Conservation (phyloP, 2,329 filamentous ascomycete genomes). For the Grosmannia serpens region DNA sequence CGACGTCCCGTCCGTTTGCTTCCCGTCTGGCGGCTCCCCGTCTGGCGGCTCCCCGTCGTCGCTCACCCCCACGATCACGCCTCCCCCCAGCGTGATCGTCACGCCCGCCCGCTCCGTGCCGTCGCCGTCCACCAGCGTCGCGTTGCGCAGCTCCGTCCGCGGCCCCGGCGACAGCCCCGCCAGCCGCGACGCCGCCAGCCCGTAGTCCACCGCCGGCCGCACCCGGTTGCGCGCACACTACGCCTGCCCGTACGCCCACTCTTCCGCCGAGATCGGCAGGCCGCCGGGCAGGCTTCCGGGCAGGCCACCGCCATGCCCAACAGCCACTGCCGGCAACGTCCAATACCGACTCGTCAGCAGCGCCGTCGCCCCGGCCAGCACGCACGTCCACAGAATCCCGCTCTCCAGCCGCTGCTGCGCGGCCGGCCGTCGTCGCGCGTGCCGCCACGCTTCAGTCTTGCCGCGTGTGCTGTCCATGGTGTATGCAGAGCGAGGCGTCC, state of each 20-base stretch:
- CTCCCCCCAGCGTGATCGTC: neutral
- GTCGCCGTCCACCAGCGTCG: slow-evolving; percentile 3
- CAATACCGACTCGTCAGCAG: neutral
- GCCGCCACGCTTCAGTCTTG: neutral
- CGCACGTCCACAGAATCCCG: neutral
- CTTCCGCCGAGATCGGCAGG: neutral
- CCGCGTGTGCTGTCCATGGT: no score
- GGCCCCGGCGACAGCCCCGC: neutral
- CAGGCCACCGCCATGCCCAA: neutral
- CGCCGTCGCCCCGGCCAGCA: neutral
- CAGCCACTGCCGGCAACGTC: neutral
- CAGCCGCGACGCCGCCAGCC: neutral
- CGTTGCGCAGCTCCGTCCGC: neutral
- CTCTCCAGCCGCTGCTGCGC: neutral
- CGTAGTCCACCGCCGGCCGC: neutral
- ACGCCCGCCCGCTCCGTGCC: neutral
- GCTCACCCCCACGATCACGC: neutral
- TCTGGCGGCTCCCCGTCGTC: neutral
- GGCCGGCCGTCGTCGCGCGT: no score
- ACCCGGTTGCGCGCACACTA: neutral
- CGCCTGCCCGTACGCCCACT: neutral
- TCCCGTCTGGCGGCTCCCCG: neutral
- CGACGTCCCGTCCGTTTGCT: no score
- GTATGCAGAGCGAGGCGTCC: neutral
- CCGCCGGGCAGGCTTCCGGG: neutral